Conservation (phyloP, 805 yeast genomes). For the Clavispora carvajalis region DNA sequence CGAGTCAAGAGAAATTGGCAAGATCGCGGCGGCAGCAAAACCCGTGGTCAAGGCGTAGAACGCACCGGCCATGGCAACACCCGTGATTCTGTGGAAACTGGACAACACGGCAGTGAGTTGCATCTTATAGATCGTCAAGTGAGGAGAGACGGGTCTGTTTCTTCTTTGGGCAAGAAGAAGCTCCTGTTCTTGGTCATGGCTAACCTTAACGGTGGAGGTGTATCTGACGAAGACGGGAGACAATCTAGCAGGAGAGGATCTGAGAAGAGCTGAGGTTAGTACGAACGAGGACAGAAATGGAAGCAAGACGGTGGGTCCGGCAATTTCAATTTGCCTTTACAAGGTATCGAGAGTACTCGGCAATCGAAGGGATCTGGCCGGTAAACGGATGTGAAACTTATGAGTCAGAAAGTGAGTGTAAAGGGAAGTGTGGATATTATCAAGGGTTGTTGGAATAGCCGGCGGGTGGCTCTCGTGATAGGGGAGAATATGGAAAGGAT, state of each 20-base stretch:
- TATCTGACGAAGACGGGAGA: constrained; percentile 15
- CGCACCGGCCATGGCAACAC: constrained; percentile 73
- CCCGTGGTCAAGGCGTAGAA: constrained; percentile 74
- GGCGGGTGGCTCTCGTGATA: too few species aligned
- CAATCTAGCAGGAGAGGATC: constrained; percentile 6
- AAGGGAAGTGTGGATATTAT: too few species aligned
- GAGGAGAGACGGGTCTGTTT: constrained; percentile 88
- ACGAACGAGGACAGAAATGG: not conserved
- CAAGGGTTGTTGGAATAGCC: too few species aligned
- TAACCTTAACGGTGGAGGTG: constrained; percentile 38
- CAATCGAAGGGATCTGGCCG: too few species aligned
- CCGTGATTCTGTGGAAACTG: constrained; percentile 79
- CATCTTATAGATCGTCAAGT: constrained; percentile 82
- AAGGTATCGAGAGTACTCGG: too few species aligned
- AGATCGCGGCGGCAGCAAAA: constrained; percentile 63
- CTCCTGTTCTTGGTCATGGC: constrained; percentile 59
- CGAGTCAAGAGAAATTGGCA: constrained; percentile 53
- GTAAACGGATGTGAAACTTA: too few species aligned
- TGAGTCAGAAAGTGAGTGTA: too few species aligned
- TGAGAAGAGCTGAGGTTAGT: constrained; percentile 7
- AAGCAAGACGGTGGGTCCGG: too few species aligned
- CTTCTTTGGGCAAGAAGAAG: constrained; percentile 76
- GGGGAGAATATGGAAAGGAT: too few species aligned
- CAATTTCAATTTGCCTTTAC: too few species aligned
- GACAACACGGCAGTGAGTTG: constrained; percentile 85